These are phyloP conservation scores for Calonectria multiphialidica DNA, from an alignment of 2,329 filamentous ascomycete species.

Conservation along the genomic window DNA sequence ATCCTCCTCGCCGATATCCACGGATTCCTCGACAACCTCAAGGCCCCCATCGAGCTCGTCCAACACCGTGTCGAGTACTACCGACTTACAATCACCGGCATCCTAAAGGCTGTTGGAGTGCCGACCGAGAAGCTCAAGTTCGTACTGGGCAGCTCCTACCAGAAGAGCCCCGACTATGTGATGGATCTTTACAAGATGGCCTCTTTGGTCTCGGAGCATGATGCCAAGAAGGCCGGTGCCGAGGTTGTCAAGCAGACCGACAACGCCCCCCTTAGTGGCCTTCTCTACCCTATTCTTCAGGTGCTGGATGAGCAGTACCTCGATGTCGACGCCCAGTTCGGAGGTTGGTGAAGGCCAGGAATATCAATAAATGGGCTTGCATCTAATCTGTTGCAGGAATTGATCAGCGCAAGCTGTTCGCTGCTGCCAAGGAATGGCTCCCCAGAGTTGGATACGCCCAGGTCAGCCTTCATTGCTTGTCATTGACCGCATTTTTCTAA, in stretches of 20 bases:
- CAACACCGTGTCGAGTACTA: constrained; percentile 88
- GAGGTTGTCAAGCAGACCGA: constrained; percentile 94
- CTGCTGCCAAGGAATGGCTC: constrained; percentile 84
- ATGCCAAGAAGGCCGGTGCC: constrained; percentile 90
- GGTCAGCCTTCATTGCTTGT: constrained; percentile 43
- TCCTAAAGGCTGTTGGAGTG: constrained; percentile 83
- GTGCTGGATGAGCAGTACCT: constrained; percentile 92
- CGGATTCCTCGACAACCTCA: constrained; percentile 85
- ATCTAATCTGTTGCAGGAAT: constrained; percentile 52
- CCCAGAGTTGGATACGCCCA: constrained; percentile 88
- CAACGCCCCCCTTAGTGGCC: constrained; percentile 74
- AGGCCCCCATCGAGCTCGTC: constrained; percentile 90
- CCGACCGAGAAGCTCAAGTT: constrained; percentile 84
- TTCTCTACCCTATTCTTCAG: constrained; percentile 72
- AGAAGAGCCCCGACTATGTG: constrained; percentile 78
- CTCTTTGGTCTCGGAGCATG: constrained; percentile 78
- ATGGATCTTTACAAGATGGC: constrained; percentile 90
- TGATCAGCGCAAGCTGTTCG: constrained; percentile 92
- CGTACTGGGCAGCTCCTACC: constrained; percentile 87
- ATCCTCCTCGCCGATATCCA: constrained; percentile 82
- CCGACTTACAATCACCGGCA: constrained; percentile 77
- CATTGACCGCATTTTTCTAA: constrained; percentile 17
- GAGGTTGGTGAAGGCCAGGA: constrained; percentile 59
- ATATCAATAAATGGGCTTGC: not conserved
- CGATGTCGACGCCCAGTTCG: constrained; percentile 89